Base-by-base conservation (phyloP, 2,329 filamentous ascomycete species). In the Talaromyces albobiverticillius region DNA sequence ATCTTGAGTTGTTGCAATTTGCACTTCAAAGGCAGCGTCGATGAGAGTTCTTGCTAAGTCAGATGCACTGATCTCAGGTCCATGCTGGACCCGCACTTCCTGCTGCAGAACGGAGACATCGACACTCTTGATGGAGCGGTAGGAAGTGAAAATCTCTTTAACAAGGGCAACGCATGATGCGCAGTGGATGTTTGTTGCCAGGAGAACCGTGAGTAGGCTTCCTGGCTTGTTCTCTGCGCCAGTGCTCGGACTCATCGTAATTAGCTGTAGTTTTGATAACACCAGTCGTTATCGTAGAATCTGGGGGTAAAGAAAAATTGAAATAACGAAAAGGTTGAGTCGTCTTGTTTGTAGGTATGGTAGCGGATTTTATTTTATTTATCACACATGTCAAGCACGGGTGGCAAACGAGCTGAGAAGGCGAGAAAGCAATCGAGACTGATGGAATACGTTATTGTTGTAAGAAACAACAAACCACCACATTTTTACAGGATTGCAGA, bases 171-270 rank as follows among this genome's bases (percentile, higher is more conserved):
- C 73, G 55, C 76, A 79, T 18, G 75, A 78, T 14, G 75, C 64
- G 60, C 76, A 79, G 60, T 79, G 76, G 36, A 79, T 71, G 56
- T 79, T 79, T 55, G 72, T 73, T 47, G 77, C 73, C 53, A 77
- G 71, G 26, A 78, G 70, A 20, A 70, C 63, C 16, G 68, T 68
- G n/a, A 66, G 67, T 47, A 48, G 41, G 3, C 20, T 31, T 34
- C 26, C 8, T 46, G 46, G 25, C 26, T 25, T 7, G 10, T 36
- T 11, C 9, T n/a, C 29, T 13, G 45, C 42, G 5, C 9, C 26
- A 13, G 13, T 22, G 42, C n/a, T 26, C 11, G 16, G 10, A 42
- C 22, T 13, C 42, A n/a, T 45, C 14, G 36, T n/a, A n/a, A 29
- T 40, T 9, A 29, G 14, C 23, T n/a, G 22, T 26, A 25, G 18